phyloP scores from a whole-genome alignment of 768 basidiomycete species.

The Botryobasidium botryosum region DNA sequence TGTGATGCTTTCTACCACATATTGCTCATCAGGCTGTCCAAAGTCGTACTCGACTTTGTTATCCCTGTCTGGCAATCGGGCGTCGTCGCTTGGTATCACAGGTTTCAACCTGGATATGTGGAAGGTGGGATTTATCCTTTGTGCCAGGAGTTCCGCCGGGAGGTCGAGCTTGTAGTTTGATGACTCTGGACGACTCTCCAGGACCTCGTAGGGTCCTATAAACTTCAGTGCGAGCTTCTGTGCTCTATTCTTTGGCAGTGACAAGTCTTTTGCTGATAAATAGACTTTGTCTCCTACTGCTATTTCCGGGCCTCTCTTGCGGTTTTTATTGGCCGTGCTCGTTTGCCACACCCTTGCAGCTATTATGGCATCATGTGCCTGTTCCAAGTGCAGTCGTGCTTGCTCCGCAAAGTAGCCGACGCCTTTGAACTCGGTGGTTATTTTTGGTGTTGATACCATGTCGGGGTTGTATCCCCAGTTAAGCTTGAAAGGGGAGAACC shows the following conservation, averaged over 20 bases:
- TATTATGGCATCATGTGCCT: constrained; percentile 15
- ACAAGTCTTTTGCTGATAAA: constrained; percentile 11
- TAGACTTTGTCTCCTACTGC: constrained; percentile 7
- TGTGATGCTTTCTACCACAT: neutral
- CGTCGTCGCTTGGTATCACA: neutral
- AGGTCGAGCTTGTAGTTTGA: neutral
- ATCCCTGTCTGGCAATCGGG: neutral
- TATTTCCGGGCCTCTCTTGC: neutral
- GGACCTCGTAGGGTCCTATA: constrained; percentile 10
- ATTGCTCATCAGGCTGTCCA: neutral
- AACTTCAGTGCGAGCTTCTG: constrained; percentile 10
- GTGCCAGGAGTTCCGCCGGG: neutral
- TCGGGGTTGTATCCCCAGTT: constrained; percentile 4
- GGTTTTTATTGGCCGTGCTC: constrained; percentile 2
- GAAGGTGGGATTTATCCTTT: neutral
- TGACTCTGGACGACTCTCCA: too few relatives aligned
- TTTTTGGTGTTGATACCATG: neutral
- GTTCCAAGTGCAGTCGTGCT: neutral
- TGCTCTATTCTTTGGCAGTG: constrained; percentile 8
- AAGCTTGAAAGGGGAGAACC: constrained; percentile 9
- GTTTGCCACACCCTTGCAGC: constrained; percentile 10
- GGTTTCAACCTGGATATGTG: neutral
- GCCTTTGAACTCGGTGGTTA: neutral
- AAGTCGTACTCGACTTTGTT: neutral
- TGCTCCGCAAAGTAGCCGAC: constrained; percentile 5